Base-by-base conservation (phyloP, 805 yeast genomes). In the Candida morakotiae region DNA sequence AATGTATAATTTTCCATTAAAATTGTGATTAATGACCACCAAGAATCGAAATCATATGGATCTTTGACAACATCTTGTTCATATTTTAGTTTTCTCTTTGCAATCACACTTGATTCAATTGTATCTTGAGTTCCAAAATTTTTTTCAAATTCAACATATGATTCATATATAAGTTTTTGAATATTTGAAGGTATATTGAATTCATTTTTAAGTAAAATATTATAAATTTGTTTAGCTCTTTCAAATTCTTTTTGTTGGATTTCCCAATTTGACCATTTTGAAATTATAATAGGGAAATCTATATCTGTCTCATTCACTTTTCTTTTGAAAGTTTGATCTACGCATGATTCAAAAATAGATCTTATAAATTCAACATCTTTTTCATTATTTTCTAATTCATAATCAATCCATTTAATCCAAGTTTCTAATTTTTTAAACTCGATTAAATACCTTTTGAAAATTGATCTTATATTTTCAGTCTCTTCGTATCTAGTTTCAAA, bases 381-480 rank as follows among this genome's bases (percentile, higher is more conserved):
- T n/a, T 38, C 31, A 22, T 34, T 44, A 8, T 28, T 23, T 6
- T 39, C 41, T 31, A 70, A 67, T 55, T 89, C 96, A 52, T 84
- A 87, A 16, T 68, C 63, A 1, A 79, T 69, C 96, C 96, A 89
- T 38, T 71, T 69, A 18, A 73, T 43, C 96, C 96, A 89, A 14
- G 81, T 75, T 9, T 61, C 68, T 1, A 75, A 58, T 4, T 52
- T 53, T 5, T 49, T 46, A 36, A 34, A 43, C 27, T 43, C 52
- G 11, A 27, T 21, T 0, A 81, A 77, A 47, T 77, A 82, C 36
- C 77, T 63, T 31, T 71, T 67, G 56, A 65, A 88, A 0, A 88
- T 59, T 2, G 61, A 52, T 42, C 96, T 58, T 3, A 72, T 86
- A 30, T 78, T 76, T 14, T 65, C 71, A 16, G 46, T 45, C 40